Evolutionary conservation across 805 yeast genomes (phyloP), one percentile per base, ranked within the genome.

Genomic region (Kluyveromyces wickerhamii): DNA sequence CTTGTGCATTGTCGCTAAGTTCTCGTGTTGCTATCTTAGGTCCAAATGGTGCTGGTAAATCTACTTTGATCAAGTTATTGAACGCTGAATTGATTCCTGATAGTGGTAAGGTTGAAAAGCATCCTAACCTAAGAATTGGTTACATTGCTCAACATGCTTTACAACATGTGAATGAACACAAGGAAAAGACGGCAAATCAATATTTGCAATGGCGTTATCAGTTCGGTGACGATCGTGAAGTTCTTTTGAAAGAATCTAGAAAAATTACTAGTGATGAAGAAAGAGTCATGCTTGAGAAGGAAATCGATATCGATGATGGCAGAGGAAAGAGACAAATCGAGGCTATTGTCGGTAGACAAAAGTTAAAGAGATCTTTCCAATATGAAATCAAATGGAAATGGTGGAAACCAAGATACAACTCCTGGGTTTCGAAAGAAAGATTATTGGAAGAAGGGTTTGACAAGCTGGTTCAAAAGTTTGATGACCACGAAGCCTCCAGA

Each of bases 21-120:
- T 89, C 97, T 21, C 79, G 98, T 66, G 95, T 89, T 44, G 97
- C 97, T 29, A 78, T 92, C 51, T 65, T 92, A 38, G 98, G 98
- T 37, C 96, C 97, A 42, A 89, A 89, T 60, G 98, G 98, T 71
- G 98, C 98, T 35, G 98, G 98, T 67, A 89, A 89, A 62, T 86
- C 96, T 9, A 89, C 98, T 12, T 72, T 92, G 53, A 89, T 92
- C 63, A 89, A 89, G 63, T 69, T 92, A 36, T 71, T 89, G 48
- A 92, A 97, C 7, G 98, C 85, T 45, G 98, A 89, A 62, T 68
- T 86, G 39, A 73, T 83, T 37, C 96, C 98, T 15, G 71, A 76
- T 43, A 71, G 65, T 39, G 98, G 98, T 53, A 79, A 76, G 42
- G 96, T 89, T 38, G 96, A 92, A 67, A 92, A 92, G 63, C 98